Evolutionary conservation across 2,329 filamentous ascomycete genomes (phyloP), one percentile per base, ranked within the genome.

Genomic region (Ophidiomyces ophidiicola): DNA sequence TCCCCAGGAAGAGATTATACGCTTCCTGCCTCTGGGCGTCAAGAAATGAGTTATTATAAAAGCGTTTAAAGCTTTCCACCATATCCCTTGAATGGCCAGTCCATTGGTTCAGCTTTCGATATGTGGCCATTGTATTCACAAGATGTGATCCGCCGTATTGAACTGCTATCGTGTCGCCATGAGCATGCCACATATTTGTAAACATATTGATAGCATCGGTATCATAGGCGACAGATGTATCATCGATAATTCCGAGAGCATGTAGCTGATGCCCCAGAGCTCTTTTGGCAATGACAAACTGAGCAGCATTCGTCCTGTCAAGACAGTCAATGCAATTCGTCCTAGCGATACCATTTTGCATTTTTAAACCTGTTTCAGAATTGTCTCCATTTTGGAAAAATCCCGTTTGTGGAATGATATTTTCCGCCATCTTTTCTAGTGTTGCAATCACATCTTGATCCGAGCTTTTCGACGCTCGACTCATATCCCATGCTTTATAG

Each of bases 91-190:
- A 94, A 58, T 94, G 86, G 51, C 85, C 94, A 17, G 86, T 93
- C 90, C 90, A 98, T 58, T 96, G 88, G 50, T 96, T 96, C 58
- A 94, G 93, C 62, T 96, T 96, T 42, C 90, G 82, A 59, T 98
- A 98, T 3, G 90, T 98, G 48, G 93, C 87, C 87, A 98, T 96
- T 0, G 90, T 98, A 57, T 98, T 98, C 51, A 98, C 90, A 0
- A 98, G 72, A 59, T 98, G 90, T 2, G 87, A 96, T 6, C 90
- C 90, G 41, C 90, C 90, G 51, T 98, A 98, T 57, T 98, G 90
- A 39, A 96, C 82, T 1, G 90, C 90, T 53, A 98, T 96, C 3
- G 87, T 94, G 59, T 98, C 90, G 42, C 90, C 90, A 55, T 98
- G 90, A 50, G 93, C 86, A 58, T 96, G 87, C 64, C 87, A 94